phyloP scores from a whole-genome alignment of 257 asterid genomes.

The Solanum microdontum region DNA sequence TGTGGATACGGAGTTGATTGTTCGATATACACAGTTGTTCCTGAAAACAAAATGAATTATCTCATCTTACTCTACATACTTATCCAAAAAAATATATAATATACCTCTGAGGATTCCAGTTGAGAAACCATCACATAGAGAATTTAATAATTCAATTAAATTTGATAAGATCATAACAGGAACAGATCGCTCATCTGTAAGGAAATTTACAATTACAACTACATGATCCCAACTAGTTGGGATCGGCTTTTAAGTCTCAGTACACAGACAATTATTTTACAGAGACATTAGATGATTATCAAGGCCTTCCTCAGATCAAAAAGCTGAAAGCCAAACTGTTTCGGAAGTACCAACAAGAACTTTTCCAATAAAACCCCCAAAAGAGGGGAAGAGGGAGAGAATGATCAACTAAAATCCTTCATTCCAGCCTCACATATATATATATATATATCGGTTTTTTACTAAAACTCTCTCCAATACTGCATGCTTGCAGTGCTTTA shows the following conservation, averaged over 20 bases:
- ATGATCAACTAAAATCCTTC: not conserved
- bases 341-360: not conserved
- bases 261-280: not conserved
- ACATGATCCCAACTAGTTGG: not conserved
- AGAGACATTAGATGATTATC: not conserved
- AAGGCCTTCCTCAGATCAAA: not conserved
- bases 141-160: not conserved
- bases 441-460: not conserved
- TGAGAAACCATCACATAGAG: not conserved
- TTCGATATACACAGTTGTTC: constrained; percentile 75
- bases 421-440: not conserved
- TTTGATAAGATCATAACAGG: not conserved
- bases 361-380: not conserved
- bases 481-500: not conserved
- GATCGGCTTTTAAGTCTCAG: not conserved
- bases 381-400: not conserved
- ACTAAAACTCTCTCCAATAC: not conserved
- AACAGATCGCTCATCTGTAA: not conserved
- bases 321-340: not conserved
- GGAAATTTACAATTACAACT: not conserved
- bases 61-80: not conserved
- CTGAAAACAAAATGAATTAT: constrained; percentile 32
- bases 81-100: not conserved
- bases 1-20: constrained; percentile 76
- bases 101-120: not conserved